Percentiles rank a stretch among this genome's conserved stretches.
phyloP scores from a whole-genome alignment of 176 grass and related monocot species.

The Coix lacrymajobi region DNA sequence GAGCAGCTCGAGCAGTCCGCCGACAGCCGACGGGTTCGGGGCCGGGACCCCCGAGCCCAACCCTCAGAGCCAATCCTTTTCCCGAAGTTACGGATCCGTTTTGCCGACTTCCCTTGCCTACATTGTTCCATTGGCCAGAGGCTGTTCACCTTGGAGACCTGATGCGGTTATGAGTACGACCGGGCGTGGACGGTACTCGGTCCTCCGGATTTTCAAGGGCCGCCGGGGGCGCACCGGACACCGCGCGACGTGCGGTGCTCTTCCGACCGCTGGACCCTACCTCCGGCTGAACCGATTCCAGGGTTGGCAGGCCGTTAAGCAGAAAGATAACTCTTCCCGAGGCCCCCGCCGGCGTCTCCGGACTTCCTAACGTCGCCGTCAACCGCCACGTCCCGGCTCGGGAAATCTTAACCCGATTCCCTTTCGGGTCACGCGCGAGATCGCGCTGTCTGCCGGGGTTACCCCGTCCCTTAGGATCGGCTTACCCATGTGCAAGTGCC shows the following conservation, averaged over 20 bases:
- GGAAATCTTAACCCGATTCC: constrained; percentile 55
- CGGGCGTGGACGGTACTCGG: constrained; percentile 42
- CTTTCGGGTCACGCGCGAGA: neutral
- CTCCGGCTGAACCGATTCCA: constrained; percentile 65
- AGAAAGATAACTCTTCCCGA: constrained; percentile 80
- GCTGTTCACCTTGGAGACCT: constrained; percentile 71
- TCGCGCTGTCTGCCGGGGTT: neutral
- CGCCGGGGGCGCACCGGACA: constrained; percentile 40
- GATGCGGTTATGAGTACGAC: constrained; percentile 63
- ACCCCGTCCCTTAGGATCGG: constrained; percentile 37
- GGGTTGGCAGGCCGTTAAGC: constrained; percentile 61
- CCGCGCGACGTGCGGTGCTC: constrained; percentile 68
- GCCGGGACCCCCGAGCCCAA: constrained; percentile 36
- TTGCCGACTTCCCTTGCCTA: constrained; percentile 83
- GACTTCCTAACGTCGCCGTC: constrained; percentile 56
- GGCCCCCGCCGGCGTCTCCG: constrained; percentile 57
- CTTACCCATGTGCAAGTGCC: constrained; percentile 62
- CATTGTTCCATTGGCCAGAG: constrained; percentile 54
- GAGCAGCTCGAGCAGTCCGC: neutral
- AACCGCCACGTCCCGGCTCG: constrained; percentile 50
- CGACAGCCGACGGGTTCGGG: neutral
- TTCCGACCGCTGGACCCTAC: constrained; percentile 62
- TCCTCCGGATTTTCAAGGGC: constrained; percentile 65
- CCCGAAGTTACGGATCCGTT: constrained; percentile 71
- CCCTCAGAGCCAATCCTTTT: constrained; percentile 78